These are phyloP conservation scores for Tylopilus balloui DNA, from an alignment of 768 basidiomycete species.

Conservation along the genomic window DNA sequence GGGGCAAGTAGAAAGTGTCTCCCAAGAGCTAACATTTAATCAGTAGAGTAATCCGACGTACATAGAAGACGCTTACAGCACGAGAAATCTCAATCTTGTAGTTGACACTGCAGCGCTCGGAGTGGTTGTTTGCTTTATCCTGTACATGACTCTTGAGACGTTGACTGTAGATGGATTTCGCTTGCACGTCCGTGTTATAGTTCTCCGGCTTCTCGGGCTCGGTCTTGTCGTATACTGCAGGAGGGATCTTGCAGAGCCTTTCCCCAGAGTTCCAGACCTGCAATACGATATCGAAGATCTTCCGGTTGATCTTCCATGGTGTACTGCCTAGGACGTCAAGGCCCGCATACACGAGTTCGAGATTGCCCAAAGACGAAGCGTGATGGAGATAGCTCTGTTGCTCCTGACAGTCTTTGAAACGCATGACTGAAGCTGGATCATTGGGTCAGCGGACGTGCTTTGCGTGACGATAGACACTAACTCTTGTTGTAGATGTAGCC, in stretches of 20 bases:
- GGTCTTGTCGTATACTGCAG: constrained; percentile 56
- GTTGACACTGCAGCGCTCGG: constrained; percentile 88
- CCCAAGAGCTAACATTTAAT: constrained; percentile 60
- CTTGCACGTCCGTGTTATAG: constrained; percentile 49
- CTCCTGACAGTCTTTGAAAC: constrained; percentile 86
- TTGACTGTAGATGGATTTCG: constrained; percentile 50
- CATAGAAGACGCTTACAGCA: constrained; percentile 51
- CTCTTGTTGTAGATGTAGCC: constrained; percentile 79
- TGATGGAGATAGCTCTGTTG: constrained; percentile 73
- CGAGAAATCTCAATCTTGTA: constrained; percentile 96
- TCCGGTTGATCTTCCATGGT: constrained; percentile 84
- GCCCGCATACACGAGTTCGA: constrained; percentile 83
- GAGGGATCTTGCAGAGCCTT: constrained; percentile 79
- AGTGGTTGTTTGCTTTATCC: constrained; percentile 76
- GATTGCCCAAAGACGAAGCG: constrained; percentile 67
- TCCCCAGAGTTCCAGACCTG: constrained; percentile 86
- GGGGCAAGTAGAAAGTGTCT: constrained; percentile 87
- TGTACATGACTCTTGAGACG: constrained; percentile 53
- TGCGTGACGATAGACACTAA: constrained; percentile 32
- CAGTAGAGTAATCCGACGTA: not conserved
- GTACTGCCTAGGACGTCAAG: constrained; percentile 88
- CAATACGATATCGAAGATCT: constrained; percentile 70
- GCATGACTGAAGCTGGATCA: constrained; percentile 67
- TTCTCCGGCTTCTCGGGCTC: constrained; percentile 53
- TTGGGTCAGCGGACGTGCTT: not conserved